Conservation (phyloP, 2,329 filamentous ascomycete species). For the Whalleya microplaca region DNA sequence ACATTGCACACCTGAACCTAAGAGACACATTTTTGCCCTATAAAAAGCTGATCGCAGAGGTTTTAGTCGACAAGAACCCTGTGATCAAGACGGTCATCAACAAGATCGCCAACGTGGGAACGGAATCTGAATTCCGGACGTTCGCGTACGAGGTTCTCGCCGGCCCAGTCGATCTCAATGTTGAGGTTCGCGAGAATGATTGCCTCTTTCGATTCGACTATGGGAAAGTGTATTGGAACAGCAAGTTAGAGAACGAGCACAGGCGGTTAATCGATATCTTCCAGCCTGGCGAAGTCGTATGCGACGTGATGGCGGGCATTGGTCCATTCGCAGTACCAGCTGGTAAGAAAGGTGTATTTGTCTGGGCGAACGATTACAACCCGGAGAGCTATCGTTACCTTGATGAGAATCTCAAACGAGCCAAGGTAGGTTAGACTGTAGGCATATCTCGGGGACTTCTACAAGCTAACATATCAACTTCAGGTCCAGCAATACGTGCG, state of each 20-base stretch:
- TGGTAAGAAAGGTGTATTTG: conserved; percentile 86
- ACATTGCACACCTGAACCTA: conserved; percentile 92
- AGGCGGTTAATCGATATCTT: conserved; percentile 77
- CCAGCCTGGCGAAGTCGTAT: conserved; percentile 83
- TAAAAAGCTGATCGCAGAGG: conserved; percentile 81
- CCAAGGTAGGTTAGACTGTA: conserved; percentile 69
- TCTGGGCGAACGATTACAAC: conserved; percentile 97
- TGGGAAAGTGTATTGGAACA: conserved; percentile 98
- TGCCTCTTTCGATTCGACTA: conserved; percentile 95
- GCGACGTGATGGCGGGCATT: conserved; percentile 96
- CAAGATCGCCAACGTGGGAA: conserved; percentile 88
- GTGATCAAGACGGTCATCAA: conserved; percentile 88
- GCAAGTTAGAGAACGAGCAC: conserved; percentile 86
- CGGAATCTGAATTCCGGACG: conserved; percentile 83
- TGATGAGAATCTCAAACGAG: conserved; percentile 68
- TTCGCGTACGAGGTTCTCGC: conserved; percentile 90
- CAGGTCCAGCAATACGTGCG: conserved; percentile 71
- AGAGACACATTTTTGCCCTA: conserved; percentile 81
- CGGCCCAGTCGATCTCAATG: conserved; percentile 79
- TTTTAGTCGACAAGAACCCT: conserved; percentile 88
- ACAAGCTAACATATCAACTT: conserved; percentile 13
- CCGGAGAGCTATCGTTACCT: conserved; percentile 82
- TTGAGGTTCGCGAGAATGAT: conserved; percentile 78
- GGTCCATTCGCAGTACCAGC: conserved; percentile 94
- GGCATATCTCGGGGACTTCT: not conserved